A percentile compares a stretch with the other conserved stretches of the same genome.
Evolutionary conservation across 2,329 filamentous ascomycete species (phyloP).

Genomic region (Sporothrix phasma): DNA sequence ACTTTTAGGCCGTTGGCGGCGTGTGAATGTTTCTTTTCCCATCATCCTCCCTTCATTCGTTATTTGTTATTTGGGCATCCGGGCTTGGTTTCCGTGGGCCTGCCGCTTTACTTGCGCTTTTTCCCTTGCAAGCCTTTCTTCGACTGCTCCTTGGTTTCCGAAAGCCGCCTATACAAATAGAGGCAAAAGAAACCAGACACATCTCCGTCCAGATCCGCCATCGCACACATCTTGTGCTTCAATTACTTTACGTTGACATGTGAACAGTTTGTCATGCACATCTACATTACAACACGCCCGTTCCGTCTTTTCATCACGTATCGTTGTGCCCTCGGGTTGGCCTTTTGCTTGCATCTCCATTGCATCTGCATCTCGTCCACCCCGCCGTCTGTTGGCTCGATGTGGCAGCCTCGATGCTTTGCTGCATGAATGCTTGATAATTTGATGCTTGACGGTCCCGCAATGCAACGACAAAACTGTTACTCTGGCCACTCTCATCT

Average conservation of each 20-base stretch:
- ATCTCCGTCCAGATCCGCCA: not conserved
- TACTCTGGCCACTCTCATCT: no score
- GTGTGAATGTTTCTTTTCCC: not conserved
- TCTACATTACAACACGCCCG: not conserved
- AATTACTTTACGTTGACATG: not conserved
- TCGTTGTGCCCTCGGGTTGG: no score
- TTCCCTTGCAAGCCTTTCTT: no score
- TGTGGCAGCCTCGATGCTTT: not conserved
- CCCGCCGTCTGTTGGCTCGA: not conserved
- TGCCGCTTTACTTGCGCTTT: not conserved
- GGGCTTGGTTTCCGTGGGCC: not conserved
- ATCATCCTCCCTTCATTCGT: not conserved
- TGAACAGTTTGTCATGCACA: not conserved
- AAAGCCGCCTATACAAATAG: not conserved
- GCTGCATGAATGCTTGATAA: no score
- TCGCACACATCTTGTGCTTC: not conserved
- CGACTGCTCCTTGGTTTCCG: no score
- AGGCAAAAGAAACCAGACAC: not conserved
- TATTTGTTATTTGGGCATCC: not conserved
- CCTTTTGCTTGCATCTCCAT: not conserved
- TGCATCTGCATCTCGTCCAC: not conserved
- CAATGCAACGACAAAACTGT: no score
- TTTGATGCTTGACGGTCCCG: no score
- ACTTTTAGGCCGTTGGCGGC: no score
- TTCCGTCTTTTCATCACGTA: not conserved